Conservation (phyloP, 306 rosid genomes). For the Acacia crassicarpa region DNA sequence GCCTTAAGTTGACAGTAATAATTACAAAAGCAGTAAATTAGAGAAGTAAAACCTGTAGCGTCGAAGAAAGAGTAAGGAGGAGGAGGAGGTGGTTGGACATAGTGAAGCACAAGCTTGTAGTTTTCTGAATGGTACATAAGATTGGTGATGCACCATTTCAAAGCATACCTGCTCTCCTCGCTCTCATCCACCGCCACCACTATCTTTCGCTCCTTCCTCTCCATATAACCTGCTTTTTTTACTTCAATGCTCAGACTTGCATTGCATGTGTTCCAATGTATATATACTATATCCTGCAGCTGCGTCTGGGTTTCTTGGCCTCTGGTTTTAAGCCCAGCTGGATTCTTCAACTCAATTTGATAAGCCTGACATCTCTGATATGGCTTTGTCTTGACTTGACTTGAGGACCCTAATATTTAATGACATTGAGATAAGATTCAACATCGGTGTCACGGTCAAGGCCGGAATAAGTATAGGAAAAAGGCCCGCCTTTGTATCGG, state of each 20-base stretch:
- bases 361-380: not conserved
- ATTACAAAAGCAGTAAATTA: not conserved
- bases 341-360: not conserved
- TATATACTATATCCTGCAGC: not conserved
- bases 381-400: not conserved
- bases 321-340: not conserved
- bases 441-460: slow-evolving; percentile 10
- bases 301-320: not conserved
- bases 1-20: not conserved
- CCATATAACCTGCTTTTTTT: slow-evolving; percentile 2
- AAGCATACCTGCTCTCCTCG: slow-evolving; percentile 79
- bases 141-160: slow-evolving; percentile 73
- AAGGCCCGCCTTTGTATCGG: not conserved
- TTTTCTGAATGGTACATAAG: slow-evolving; percentile 43
- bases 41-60: slow-evolving; percentile 58
- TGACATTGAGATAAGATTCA: not conserved
- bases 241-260: not conserved
- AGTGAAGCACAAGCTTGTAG: slow-evolving; percentile 62
- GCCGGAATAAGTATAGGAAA: not conserved
- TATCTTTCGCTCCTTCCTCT: slow-evolving; percentile 42
- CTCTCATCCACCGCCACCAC: slow-evolving; percentile 90
- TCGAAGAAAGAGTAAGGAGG: slow-evolving; percentile 55
- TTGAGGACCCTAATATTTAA: not conserved
- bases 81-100: slow-evolving; percentile 67
- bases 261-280: not conserved